phyloP scores from a whole-genome alignment of 805 yeast genomes.

The Starmerella roubikii region DNA sequence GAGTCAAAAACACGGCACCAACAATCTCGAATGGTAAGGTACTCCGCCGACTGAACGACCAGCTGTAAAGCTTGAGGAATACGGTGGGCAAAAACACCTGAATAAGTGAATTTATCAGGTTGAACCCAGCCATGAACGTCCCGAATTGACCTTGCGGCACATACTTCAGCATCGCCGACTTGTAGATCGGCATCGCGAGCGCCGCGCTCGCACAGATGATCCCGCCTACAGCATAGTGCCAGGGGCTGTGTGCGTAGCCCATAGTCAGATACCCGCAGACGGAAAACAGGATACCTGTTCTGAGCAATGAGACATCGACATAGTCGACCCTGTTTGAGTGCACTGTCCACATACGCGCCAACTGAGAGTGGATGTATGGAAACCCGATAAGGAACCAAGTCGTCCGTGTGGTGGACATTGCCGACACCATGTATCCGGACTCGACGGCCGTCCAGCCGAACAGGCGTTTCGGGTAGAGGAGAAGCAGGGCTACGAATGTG shows the following conservation, averaged over 20 bases:
- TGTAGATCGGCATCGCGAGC: conserved; percentile 22
- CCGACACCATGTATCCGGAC: conserved; percentile 24
- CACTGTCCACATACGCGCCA: conserved; percentile 15
- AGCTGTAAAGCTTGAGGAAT: conserved; percentile 18
- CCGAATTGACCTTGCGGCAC: conserved; percentile 23
- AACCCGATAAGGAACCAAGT: conserved; percentile 21
- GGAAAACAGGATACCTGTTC: conserved; percentile 19
- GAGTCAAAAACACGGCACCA: conserved; percentile 5
- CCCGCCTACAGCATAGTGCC: conserved; percentile 19
- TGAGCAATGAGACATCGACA: conserved; percentile 18
- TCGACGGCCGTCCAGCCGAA: conserved; percentile 26
- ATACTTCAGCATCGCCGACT: conserved; percentile 23
- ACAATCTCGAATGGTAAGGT: conserved; percentile 17
- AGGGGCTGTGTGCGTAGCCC: conserved; percentile 19
- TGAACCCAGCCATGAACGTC: conserved; percentile 23
- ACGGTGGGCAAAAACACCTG: conserved; percentile 16
- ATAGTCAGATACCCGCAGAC: conserved; percentile 17
- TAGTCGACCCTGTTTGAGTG: conserved; percentile 16
- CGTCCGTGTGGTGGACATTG: conserved; percentile 21
- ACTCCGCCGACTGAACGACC: conserved; percentile 16
- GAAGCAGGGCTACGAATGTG: conserved; percentile 13
- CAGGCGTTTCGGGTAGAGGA: conserved; percentile 22
- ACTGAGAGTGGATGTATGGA: conserved; percentile 17
- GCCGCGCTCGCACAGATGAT: conserved; percentile 22
- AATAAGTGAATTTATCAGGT: conserved; percentile 11